phyloP scores from a whole-genome alignment of 2,329 filamentous ascomycete species.

The Aspergillus ustus region DNA sequence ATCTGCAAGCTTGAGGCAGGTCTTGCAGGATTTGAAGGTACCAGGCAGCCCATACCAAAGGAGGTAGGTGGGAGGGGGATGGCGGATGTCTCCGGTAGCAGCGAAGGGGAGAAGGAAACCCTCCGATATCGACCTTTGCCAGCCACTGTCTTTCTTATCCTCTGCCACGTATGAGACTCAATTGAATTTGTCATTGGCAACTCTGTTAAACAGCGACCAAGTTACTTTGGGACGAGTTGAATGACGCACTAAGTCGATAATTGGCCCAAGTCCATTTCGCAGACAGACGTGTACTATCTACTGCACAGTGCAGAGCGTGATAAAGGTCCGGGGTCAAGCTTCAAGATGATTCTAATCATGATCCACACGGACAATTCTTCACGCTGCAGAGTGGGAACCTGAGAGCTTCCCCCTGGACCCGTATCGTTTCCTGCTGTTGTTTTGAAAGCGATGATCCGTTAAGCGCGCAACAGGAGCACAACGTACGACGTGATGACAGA shows the following conservation, averaged over 20 bases:
- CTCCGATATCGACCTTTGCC: slow-evolving; percentile 14
- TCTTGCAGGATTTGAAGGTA: slow-evolving; percentile 19
- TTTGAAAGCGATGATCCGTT: slow-evolving; percentile 9
- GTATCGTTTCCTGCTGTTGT: not conserved
- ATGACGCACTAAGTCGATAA: not conserved
- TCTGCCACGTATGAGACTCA: slow-evolving; percentile 15
- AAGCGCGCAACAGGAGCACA: slow-evolving; percentile 13
- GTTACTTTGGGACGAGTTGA: not conserved
- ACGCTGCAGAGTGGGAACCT: slow-evolving; percentile 15
- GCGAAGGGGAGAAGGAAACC: not conserved
- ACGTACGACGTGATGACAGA: slow-evolving; percentile 6
- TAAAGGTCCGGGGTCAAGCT: slow-evolving; percentile 21
- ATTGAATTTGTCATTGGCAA: slow-evolving; percentile 10
- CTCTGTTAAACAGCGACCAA: slow-evolving; percentile 4
- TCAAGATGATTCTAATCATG: slow-evolving; percentile 12
- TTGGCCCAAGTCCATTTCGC: not conserved
- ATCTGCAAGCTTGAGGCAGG: slow-evolving; percentile 25
- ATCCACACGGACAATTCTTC: slow-evolving; percentile 20
- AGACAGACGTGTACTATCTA: not conserved
- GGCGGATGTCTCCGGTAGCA: slow-evolving; percentile 5
- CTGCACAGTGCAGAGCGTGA: not conserved
- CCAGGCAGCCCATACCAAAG: slow-evolving; percentile 13
- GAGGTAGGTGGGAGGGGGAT: slow-evolving; percentile 14
- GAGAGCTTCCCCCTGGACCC: slow-evolving; percentile 10
- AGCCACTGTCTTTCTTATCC: slow-evolving; percentile 8